phyloP scores from a whole-genome alignment of 169 alveolate species.

The Toxoplasma gondii region DNA sequence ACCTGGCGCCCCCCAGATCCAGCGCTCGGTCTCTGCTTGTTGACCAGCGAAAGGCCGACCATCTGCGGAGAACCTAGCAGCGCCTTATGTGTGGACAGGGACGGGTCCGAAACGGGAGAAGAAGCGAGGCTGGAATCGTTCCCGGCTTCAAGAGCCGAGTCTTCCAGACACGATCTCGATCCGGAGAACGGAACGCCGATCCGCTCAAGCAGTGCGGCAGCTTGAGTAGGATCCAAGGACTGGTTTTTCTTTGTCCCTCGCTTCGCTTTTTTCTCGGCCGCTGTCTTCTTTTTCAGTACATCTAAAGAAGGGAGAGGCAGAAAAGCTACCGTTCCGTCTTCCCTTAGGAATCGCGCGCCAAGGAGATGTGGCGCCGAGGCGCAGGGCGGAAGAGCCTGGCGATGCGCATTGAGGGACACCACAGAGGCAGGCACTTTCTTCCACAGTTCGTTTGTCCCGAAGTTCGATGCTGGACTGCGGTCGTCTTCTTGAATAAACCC shows the following conservation, averaged over 20 bases:
- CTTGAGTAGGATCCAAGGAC: neutral
- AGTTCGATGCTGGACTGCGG: neutral
- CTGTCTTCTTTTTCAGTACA: neutral
- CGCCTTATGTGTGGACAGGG: neutral
- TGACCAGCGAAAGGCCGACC: neutral
- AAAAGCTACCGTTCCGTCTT: neutral
- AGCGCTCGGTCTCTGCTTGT: neutral
- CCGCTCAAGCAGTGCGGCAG: neutral
- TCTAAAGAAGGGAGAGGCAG: too few relatives aligned
- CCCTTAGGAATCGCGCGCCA: neutral
- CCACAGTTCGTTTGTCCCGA: neutral
- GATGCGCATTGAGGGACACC: neutral
- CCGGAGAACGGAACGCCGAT: neutral
- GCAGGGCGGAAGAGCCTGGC: conserved; percentile 37
- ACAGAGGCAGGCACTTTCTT: neutral
- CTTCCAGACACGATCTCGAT: neutral
- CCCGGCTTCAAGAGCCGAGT: neutral
- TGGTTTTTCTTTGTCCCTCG: neutral
- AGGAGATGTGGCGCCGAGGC: conserved; percentile 33
- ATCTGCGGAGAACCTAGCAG: too few relatives aligned
- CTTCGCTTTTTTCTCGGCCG: neutral
- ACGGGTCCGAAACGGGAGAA: neutral
- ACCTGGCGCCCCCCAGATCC: neutral
- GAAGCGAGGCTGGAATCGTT: neutral
- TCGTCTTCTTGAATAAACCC: neutral